Conservation (phyloP, 1,284 basidiomycete species). For the Trichosporon sp. region DNA sequence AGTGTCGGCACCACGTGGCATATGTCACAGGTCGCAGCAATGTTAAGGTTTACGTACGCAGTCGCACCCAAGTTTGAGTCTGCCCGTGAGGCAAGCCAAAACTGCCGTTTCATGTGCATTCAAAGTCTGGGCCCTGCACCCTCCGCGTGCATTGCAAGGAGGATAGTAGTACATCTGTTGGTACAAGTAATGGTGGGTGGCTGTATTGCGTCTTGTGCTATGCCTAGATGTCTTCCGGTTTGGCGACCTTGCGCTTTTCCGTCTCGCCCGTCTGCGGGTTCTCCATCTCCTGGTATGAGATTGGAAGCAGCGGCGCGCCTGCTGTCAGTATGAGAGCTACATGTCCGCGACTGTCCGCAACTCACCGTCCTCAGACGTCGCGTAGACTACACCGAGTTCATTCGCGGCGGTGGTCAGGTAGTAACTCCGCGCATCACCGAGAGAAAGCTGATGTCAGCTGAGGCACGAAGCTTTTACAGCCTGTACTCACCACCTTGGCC, state of each 20-base stretch:
- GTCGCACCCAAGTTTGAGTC: background rate
- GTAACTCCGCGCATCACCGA: conserved; percentile 89
- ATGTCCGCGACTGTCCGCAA: too few relatives aligned
- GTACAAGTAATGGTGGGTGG: background rate
- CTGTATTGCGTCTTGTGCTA: background rate
- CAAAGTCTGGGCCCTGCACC: background rate
- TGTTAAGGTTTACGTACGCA: background rate
- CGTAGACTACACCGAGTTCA: conserved; percentile 63
- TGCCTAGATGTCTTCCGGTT: conserved; percentile 39
- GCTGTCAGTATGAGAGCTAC: background rate
- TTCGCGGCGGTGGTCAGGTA: conserved; percentile 92
- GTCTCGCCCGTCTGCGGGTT: conserved; percentile 44
- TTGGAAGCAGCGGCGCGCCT: conserved; percentile 45
- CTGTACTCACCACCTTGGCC: conserved; percentile 71
- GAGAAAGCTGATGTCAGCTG: conserved; percentile 61
- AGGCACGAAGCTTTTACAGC: too few relatives aligned
- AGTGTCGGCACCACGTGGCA: background rate
- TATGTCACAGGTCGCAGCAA: background rate
- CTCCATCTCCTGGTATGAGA: conserved; percentile 50
- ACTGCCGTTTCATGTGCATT: background rate
- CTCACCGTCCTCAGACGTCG: conserved; percentile 45
- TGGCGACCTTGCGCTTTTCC: conserved; percentile 48
- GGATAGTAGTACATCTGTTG: background rate
- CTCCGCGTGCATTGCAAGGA: background rate
- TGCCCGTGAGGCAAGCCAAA: background rate